These are phyloP conservation scores for Trematosphaeria pertusa DNA, from an alignment of 2,329 filamentous ascomycete genomes.

Conservation along the genomic window DNA sequence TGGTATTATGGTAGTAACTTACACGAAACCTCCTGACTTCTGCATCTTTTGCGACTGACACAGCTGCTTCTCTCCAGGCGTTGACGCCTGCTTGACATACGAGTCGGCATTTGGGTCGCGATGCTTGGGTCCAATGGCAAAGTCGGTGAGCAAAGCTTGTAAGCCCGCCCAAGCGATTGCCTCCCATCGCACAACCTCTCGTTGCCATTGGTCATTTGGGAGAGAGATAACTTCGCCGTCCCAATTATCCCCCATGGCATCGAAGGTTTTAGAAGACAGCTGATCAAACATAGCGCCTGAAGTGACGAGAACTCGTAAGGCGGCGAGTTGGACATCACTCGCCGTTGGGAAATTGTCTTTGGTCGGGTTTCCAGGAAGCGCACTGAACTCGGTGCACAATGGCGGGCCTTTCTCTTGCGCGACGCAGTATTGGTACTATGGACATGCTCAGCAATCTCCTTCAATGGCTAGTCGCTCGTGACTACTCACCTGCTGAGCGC, in stretches of 20 bases:
- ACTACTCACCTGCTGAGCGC: constrained; percentile 5
- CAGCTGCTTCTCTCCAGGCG: constrained; percentile 11
- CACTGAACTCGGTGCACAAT: constrained; percentile 9
- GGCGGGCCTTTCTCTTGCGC: background rate
- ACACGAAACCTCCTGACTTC: constrained; percentile 21
- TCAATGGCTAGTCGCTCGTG: background rate
- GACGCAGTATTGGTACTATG: constrained; percentile 17
- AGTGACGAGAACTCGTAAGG: constrained; percentile 7
- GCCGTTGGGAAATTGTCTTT: constrained; percentile 3
- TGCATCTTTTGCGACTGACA: constrained; percentile 16
- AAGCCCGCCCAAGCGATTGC: constrained; percentile 6
- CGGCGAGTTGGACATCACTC: constrained; percentile 8
- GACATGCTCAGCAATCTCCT: background rate
- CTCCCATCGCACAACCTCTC: constrained; percentile 11
- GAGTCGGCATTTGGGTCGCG: constrained; percentile 1
- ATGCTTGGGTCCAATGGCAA: constrained; percentile 14
- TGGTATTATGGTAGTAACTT: too few relatives aligned
- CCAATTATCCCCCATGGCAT: background rate
- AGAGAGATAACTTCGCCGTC: constrained; percentile 5
- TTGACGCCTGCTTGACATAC: constrained; percentile 1
- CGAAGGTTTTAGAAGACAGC: constrained; percentile 2
- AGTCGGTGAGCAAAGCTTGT: constrained; percentile 11
- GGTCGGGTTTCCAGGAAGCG: constrained; percentile 3
- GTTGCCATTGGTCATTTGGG: constrained; percentile 20
- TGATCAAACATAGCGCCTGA: background rate